A percentile compares a stretch with the other conserved stretches of the same genome.
Conservation (phyloP, 176 grass and related monocot species). For the Ananas comosus region DNA sequence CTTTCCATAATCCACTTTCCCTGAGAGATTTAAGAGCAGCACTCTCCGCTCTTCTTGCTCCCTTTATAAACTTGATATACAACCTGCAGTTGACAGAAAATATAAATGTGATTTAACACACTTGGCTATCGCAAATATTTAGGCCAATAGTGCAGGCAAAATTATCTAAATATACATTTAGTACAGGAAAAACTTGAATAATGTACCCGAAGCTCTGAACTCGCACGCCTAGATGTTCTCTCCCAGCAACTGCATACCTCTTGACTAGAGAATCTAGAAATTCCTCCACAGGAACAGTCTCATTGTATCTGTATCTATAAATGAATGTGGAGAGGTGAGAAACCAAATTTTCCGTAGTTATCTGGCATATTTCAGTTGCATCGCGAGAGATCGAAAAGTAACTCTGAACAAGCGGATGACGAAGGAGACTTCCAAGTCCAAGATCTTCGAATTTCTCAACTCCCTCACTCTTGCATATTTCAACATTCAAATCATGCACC, state of each 20-base stretch:
- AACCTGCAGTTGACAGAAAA: background rate
- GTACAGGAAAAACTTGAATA: background rate
- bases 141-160: background rate
- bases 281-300: slow-evolving; percentile 43
- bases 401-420: slow-evolving; percentile 52
- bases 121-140: slow-evolving; percentile 7
- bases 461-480: slow-evolving; percentile 82
- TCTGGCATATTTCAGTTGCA: slow-evolving; percentile 39
- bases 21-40: background rate
- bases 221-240: slow-evolving; percentile 65
- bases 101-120: no score
- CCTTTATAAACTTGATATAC: slow-evolving; percentile 5
- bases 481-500: slow-evolving; percentile 65
- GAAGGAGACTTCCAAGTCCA: slow-evolving; percentile 59
- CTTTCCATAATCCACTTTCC: background rate
- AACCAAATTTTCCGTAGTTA: slow-evolving; percentile 48
- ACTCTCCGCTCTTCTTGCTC: background rate
- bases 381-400: slow-evolving; percentile 56
- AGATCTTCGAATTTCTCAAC: slow-evolving; percentile 72
- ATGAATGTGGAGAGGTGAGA: slow-evolving; percentile 36
- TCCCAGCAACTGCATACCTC: slow-evolving; percentile 39
- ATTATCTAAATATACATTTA: background rate
- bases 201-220: slow-evolving; percentile 73
- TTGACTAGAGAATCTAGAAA: slow-evolving; percentile 62
- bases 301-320: slow-evolving; percentile 32